Conservation (phyloP, 108 stramenopile species). For the Tribonema minus region DNA sequence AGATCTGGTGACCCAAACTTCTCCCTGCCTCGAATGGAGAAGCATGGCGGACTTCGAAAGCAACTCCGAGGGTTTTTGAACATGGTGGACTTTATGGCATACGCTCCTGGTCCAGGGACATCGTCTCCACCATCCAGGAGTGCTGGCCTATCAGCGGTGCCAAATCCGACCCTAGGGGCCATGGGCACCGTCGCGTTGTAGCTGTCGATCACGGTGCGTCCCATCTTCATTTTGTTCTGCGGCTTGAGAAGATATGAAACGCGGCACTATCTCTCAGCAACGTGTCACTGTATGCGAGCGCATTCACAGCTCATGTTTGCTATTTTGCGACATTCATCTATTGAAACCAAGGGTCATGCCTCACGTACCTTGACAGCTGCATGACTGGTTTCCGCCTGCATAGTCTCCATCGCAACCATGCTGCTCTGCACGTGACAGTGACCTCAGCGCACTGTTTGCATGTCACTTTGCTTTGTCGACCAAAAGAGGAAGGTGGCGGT, state of each 20-base stretch:
- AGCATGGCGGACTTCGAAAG: conserved; percentile 31
- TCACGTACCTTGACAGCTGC: no score
- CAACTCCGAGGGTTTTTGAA: conserved; percentile 23
- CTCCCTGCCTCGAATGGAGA: conserved; percentile 34
- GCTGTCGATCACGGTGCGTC: conserved; percentile 42
- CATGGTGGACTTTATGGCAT: conserved; percentile 31
- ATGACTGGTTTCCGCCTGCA: no score
- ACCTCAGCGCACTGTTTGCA: no score
- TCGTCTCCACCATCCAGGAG: conserved; percentile 17
- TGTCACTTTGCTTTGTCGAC: no score
- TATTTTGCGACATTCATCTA: no score
- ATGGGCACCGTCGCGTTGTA: conserved; percentile 38
- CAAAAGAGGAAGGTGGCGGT: no score
- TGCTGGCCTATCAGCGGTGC: conserved; percentile 27
- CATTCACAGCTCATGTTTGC: no score
- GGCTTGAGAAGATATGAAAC: not conserved
- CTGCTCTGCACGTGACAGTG: no score
- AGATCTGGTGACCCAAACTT: conserved; percentile 40
- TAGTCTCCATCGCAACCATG: no score
- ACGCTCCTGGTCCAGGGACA: conserved; percentile 26
- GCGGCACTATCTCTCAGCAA: no score
- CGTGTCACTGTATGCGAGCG: no score
- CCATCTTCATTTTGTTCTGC: conserved; percentile 25
- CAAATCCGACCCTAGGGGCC: conserved; percentile 44
- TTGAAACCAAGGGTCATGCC: no score